phyloP scores from a whole-genome alignment of 768 basidiomycete species.

The Serendipita vermifera region DNA sequence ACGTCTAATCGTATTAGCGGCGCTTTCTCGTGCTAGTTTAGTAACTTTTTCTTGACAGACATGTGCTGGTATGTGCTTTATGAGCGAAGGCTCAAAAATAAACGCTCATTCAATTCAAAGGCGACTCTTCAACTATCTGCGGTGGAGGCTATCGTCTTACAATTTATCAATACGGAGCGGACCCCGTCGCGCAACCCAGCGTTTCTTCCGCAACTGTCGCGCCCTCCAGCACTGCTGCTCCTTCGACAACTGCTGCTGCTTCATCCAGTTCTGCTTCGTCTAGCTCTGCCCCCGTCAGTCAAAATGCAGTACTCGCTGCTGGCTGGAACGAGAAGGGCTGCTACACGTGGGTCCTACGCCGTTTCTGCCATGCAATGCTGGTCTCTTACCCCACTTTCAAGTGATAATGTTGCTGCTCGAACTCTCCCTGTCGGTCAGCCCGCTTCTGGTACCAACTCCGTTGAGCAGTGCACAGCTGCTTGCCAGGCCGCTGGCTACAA shows the following conservation, averaged over 20 bases:
- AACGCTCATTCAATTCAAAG: too few species aligned
- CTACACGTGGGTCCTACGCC: not conserved
- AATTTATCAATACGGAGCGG: not conserved
- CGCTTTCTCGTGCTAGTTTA: not conserved
- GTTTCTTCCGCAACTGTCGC: not conserved
- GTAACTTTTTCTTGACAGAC: not conserved
- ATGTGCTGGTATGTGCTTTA: not conserved
- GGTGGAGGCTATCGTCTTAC: slow-evolving; percentile 39
- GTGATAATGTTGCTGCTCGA: slow-evolving; percentile 25
- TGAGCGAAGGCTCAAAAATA: not conserved
- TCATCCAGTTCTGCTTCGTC: not conserved
- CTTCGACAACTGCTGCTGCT: not conserved
- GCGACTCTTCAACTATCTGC: slow-evolving; percentile 26
- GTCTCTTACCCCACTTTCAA: not conserved
- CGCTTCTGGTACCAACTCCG: slow-evolving; percentile 27
- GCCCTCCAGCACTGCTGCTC: not conserved
- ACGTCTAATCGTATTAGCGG: slow-evolving; percentile 29
- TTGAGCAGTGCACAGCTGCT: slow-evolving; percentile 44
- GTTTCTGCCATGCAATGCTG: not conserved
- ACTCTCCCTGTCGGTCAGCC: slow-evolving; percentile 22
- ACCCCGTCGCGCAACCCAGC: not conserved
- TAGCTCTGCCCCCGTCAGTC: not conserved
- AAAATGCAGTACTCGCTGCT: too few species aligned
- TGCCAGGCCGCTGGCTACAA: slow-evolving; percentile 62
- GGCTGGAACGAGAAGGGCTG: too few species aligned